Percentiles rank a stretch among this genome's conserved stretches.
Conservation (phyloP, 31 red algal species). For the Asparagopsis taxiformis region DNA sequence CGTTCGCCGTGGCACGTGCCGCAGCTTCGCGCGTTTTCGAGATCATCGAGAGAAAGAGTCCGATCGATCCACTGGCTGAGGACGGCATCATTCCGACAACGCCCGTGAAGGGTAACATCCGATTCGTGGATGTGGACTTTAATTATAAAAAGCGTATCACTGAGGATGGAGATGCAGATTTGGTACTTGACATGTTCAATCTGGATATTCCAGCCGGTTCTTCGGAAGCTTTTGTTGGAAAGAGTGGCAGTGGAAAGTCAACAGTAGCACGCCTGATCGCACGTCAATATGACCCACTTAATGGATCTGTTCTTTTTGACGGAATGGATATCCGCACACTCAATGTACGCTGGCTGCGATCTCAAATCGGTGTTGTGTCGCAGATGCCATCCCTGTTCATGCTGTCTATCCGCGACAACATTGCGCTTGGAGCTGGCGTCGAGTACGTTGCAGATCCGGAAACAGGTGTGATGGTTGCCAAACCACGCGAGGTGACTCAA, state of each 20-base stretch:
- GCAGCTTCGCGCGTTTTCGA: constrained; percentile 75
- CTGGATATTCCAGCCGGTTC: constrained; percentile 71
- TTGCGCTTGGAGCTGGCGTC: constrained; percentile 86
- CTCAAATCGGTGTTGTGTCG: constrained; percentile 85
- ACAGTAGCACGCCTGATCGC: constrained; percentile 77
- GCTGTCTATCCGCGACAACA: constrained; percentile 93
- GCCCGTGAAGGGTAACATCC: constrained; percentile 36
- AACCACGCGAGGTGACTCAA: too few species aligned
- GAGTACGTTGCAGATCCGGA: constrained; percentile 23
- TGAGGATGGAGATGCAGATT: constrained; percentile 36
- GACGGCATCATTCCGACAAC: constrained; percentile 43
- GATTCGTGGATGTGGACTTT: constrained; percentile 79
- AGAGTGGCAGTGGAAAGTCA: constrained; percentile 91
- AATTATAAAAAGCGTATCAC: constrained; percentile 65
- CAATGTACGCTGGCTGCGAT: constrained; percentile 75
- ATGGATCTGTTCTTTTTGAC: constrained; percentile 72
- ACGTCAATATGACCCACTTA: constrained; percentile 78
- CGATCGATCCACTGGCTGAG: constrained; percentile 64
- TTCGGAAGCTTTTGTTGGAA: constrained; percentile 89
- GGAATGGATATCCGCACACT: constrained; percentile 73
- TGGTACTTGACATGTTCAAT: constrained; percentile 72
- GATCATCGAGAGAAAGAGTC: constrained; percentile 73
- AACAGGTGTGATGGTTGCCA: constrained; percentile 29
- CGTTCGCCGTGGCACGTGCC: constrained; percentile 69
- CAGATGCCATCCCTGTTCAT: constrained; percentile 94